phyloP scores from a whole-genome alignment of 805 yeast species.

The Tetrapisispora nanseiensis region DNA sequence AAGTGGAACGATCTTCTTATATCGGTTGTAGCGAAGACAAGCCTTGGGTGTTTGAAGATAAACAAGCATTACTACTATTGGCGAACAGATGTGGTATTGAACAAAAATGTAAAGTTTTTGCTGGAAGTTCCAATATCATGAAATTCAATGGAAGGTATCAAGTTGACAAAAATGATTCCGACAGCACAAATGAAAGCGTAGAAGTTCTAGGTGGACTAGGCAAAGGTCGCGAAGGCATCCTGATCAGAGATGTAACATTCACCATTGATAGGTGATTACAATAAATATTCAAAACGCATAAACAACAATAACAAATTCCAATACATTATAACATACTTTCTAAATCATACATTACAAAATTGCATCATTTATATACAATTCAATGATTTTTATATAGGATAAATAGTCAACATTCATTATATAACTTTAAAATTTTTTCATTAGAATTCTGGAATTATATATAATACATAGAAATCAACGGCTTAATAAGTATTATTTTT shows the following conservation, averaged over 20 bases:
- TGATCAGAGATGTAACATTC: slow-evolving; percentile 49
- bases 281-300: not conserved
- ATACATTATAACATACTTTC: too few relatives aligned
- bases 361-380: not conserved
- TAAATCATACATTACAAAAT: too few relatives aligned
- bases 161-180: slow-evolving; percentile 20
- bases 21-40: slow-evolving; percentile 15
- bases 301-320: not conserved
- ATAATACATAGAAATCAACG: too few relatives aligned
- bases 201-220: slow-evolving; percentile 47
- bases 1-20: slow-evolving; percentile 8
- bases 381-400: too few relatives aligned
- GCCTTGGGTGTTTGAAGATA: slow-evolving; percentile 21
- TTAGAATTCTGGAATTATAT: too few relatives aligned
- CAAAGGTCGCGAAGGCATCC: slow-evolving; percentile 55
- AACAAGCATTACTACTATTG: slow-evolving; percentile 35
- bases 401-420: too few relatives aligned
- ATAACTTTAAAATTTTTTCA: too few relatives aligned
- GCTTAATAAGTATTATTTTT: too few relatives aligned
- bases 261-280: slow-evolving; percentile 12
- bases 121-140: slow-evolving; percentile 56
- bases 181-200: slow-evolving; percentile 41
- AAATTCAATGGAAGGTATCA: slow-evolving; percentile 39
- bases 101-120: slow-evolving; percentile 41
- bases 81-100: slow-evolving; percentile 80